Base-by-base conservation (phyloP, 2,329 filamentous ascomycete genomes). In the Fusarium chaquense region DNA sequence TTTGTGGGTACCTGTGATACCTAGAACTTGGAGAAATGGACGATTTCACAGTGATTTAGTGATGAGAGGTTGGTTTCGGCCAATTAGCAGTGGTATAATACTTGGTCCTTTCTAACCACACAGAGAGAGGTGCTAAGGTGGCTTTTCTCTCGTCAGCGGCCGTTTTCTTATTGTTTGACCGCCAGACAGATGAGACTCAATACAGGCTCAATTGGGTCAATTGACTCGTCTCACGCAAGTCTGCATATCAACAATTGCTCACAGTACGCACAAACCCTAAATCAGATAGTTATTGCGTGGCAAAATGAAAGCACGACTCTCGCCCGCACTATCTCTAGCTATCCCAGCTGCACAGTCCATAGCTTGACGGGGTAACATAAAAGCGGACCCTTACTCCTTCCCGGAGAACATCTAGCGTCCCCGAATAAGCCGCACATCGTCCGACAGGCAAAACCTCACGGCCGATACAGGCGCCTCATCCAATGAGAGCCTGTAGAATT, bases 391-490 rank as follows among this genome's bases (percentile, higher is more conserved):
- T n/a, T 16, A 46, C 26, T 28, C 18, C n/a, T 24, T 26, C 45
- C 51, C 62, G 67, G 67, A 70, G 67, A 59, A 33, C 22, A 28
- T 35, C 44, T 70, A 70, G 67, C 38, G 18, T 55, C 67, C 67
- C 67, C 67, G 67, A 16, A 18, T 43, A 26, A 68, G 57, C 67
- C 62, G 49, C 66, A 69, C 45, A 50, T 65, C 55, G 41, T 65
- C 67, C 58, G 40, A 61, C 51, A 49, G 20, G 47, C 24, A 41
- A 41, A 45, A 35, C 49, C 40, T 41, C 45, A 49, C 44, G 30
- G 41, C 65, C 65, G 38, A 58, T 51, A 47, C 53, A 66, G 63
- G 63, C 64, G 35, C 43, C 28, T 63, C 38, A 24, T 41, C 66
- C 66, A 70, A 69, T 70, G 38, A 22, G 35, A 40, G 20, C 43